Base-by-base conservation (phyloP, 225 moss, liverwort and hornwort genomes). In the Sphagnum contortum region DNA sequence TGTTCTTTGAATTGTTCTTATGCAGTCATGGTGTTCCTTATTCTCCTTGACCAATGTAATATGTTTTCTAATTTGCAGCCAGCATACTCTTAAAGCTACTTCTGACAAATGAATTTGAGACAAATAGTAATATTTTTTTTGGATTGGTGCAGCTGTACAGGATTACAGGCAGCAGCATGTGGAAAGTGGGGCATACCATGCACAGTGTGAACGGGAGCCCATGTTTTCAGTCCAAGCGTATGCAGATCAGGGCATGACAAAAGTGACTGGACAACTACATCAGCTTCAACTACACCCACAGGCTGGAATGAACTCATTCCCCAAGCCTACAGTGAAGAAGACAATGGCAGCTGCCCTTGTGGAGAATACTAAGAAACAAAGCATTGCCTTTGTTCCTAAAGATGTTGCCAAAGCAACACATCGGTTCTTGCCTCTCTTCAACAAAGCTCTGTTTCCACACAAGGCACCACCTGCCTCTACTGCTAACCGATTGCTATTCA, bases 261-360 rank as follows among this genome's bases (percentile, higher is more conserved):
- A 49, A 44, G 49, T 64, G 54, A 69, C 56, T 69, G 78, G 64
- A 61, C 71, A 64, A 9, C 7, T 7, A 49, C 66, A 67, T 48
- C 58, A 67, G 58, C 14, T 48, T 49, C 48, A 67, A 49, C 12
- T 67, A 47, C 29, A 29, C 29, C 44, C 49, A 48, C 67, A 70
- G 11, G 47, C 54, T n/a, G 61, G 60, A 50, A 45, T 76, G 59
- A 67, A 5, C 66, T 57, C 57, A 60, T 61, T 48, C 13, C 76
- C 79, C 53, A 63, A 59, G 46, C 63, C 73, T 53, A 73, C 79
- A 65, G 54, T 74, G 63, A 98, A 81, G 66, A 81, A 76, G 71
- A 91, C 93, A 58, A 93, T 91, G 93, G 89, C 91, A 64, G 86
- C 87, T 65, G 82, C 80, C 47, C 73, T 88, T 71, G 86, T 91